Base-by-base conservation (phyloP, 2,329 filamentous ascomycete species). In the Aciculosporium take region DNA sequence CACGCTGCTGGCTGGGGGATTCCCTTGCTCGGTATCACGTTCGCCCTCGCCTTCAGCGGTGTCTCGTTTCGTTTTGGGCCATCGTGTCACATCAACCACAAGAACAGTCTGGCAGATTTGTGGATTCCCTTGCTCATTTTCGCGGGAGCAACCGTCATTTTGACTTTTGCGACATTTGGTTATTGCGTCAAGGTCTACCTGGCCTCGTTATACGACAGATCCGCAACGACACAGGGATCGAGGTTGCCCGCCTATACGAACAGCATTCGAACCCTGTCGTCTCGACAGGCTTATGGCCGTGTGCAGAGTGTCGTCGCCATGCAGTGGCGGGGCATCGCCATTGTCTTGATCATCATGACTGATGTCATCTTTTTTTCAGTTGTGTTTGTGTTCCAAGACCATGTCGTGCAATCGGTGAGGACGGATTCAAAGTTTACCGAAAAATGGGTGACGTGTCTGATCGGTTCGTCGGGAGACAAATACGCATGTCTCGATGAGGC, bases 151-250 rank as follows among this genome's bases (percentile, higher is more conserved):
- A 83, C 87, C 0, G 74, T 86, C 51, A 67, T 95, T 42, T 71
- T 88, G 27, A 91, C 95, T 53, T 75, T 95, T 49, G 71, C 76
- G 33, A 96, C 91, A 5, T 89, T 87, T 62, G 78, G 71, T 12
- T 96, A 98, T 66, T 96, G 91, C 59, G 82, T 94, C 63, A 87
- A 94, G 56, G 85, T 98, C 37, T 98, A 96, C 58, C 69, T 98
- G 41, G 81, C 80, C 42, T 88, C 88, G 21, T 69, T 94, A 42
- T 73, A 77, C 46, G 85, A 94, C 57, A 77, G 76, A 50, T 73
- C 76, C 41, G 67, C 73, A 28, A 79, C 80, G 4, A 86, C 82
- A 0, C 79, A 80, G 39, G 78, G 73, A 52, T 86, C 84, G 3
- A 74, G 71, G 24, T 66, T 93, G 25, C 84, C 84, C 0, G 52